A percentile compares a stretch with the other conserved stretches of the same genome.
Conservation (phyloP, 1,139 yeast species). For the Kurtzmaniella quercitrusa region DNA sequence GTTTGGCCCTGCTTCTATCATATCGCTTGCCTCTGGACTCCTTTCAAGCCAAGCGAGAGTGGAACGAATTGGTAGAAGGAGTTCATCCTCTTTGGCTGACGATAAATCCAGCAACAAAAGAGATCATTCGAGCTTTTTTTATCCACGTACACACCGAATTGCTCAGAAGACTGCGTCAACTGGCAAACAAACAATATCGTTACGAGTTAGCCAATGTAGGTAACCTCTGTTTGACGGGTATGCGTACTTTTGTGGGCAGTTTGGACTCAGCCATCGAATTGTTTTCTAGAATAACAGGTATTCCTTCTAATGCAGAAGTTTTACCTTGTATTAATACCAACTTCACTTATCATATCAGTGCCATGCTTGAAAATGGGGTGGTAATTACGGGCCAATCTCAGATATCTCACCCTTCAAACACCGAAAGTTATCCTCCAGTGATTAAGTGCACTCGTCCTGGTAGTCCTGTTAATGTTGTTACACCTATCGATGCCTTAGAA, state of each 20-base stretch:
- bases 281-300: slow-evolving; percentile 61
- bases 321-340: slow-evolving; percentile 83
- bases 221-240: slow-evolving; percentile 78
- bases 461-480: slow-evolving; percentile 19
- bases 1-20: slow-evolving; percentile 48
- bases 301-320: slow-evolving; percentile 53
- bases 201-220: slow-evolving; percentile 83
- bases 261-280: slow-evolving; percentile 81
- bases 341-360: slow-evolving; percentile 84
- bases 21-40: slow-evolving; percentile 57
- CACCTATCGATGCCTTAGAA: background rate
- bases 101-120: slow-evolving; percentile 61
- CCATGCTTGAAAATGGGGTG: slow-evolving; percentile 63
- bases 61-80: slow-evolving; percentile 80
- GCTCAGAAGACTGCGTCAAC: slow-evolving; percentile 56
- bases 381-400: slow-evolving; percentile 92
- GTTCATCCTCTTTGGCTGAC: slow-evolving; percentile 65
- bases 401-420: slow-evolving; percentile 76
- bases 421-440: slow-evolving; percentile 31
- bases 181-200: slow-evolving; percentile 49
- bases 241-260: slow-evolving; percentile 77
- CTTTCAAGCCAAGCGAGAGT: slow-evolving; percentile 57
- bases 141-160: slow-evolving; percentile 78
- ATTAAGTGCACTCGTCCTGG: slow-evolving; percentile 35
- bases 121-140: slow-evolving; percentile 71